Percentiles rank a stretch among this genome's conserved stretches.
phyloP scores from a whole-genome alignment of 2,329 filamentous ascomycete genomes.

The Raffaelea ambrosiae region DNA sequence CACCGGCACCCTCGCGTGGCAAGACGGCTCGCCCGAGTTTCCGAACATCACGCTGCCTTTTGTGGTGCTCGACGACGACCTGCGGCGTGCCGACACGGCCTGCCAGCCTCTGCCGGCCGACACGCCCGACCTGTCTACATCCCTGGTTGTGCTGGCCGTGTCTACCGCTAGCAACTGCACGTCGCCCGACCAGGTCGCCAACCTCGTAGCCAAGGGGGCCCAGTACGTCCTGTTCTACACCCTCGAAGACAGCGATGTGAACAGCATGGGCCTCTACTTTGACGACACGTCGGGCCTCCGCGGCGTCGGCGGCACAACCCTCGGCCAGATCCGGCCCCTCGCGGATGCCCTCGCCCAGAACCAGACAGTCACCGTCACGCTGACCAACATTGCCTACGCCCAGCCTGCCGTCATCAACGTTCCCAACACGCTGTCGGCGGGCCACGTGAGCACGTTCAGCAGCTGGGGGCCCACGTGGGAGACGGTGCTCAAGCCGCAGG shows the following conservation, averaged over 20 bases:
- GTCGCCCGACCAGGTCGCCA: constrained; percentile 43
- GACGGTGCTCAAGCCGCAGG: constrained; percentile 36
- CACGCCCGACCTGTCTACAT: constrained; percentile 45
- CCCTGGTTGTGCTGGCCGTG: constrained; percentile 51
- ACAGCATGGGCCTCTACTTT: constrained; percentile 24
- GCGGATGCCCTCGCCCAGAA: constrained; percentile 32
- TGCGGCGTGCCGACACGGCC: no score
- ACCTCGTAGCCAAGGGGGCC: constrained; percentile 45
- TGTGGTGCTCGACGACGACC: no score
- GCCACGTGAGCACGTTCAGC: constrained; percentile 26
- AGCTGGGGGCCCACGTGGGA: constrained; percentile 39
- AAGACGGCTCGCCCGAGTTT: no score
- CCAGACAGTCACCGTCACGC: constrained; percentile 31
- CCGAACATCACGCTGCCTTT: no score
- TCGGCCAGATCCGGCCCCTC: constrained; percentile 32
- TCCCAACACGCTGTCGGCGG: constrained; percentile 38
- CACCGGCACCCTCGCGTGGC: no score
- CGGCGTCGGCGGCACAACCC: constrained; percentile 31
- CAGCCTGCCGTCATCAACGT: constrained; percentile 22
- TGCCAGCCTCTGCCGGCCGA: constrained; percentile 41
- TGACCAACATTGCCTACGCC: constrained; percentile 31
- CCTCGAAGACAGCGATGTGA: constrained; percentile 30
- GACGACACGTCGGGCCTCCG: constrained; percentile 20
- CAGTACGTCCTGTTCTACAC: constrained; percentile 53
- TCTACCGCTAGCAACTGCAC: constrained; percentile 44